phyloP scores from a whole-genome alignment of 225 moss, liverwort and hornwort genomes.

The Straminergon stramineum region DNA sequence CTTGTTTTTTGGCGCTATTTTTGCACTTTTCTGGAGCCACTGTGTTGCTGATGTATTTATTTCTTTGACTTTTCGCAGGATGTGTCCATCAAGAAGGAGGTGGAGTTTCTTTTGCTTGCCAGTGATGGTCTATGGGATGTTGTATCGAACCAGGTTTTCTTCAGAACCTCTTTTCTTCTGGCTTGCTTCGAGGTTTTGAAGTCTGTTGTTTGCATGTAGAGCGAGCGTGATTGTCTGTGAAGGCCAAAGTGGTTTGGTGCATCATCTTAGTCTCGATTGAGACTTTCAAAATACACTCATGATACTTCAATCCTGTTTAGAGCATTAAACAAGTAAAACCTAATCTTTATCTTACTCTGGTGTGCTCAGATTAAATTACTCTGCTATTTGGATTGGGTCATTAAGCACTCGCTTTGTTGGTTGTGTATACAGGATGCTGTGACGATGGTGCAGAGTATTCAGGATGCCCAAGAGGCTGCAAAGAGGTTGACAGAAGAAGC shows the following conservation, averaged over 20 bases:
- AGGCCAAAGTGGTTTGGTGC: neutral
- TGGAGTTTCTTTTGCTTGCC: slow-evolving; percentile 88
- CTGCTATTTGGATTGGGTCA: neutral
- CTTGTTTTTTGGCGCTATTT: neutral
- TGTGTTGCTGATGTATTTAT: neutral
- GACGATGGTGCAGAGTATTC: slow-evolving; percentile 76
- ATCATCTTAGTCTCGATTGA: neutral
- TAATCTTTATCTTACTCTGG: neutral
- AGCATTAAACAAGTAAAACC: neutral
- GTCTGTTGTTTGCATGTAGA: neutral
- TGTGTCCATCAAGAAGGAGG: slow-evolving; percentile 50
- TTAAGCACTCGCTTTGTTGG: neutral
- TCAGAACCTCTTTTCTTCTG: neutral
- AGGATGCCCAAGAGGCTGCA: slow-evolving; percentile 71
- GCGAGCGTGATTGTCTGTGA: neutral
- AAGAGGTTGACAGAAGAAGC: slow-evolving; percentile 81
- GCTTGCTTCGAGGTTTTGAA: neutral
- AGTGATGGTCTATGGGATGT: slow-evolving; percentile 99
- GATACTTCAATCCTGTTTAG: neutral
- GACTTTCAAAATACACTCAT: neutral
- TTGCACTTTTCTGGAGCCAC: neutral
- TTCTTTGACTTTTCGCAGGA: slow-evolving; percentile 37
- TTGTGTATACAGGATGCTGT: slow-evolving; percentile 72
- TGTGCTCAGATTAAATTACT: slow-evolving; percentile 7
- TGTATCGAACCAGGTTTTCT: slow-evolving; percentile 71